A percentile compares a stretch with the other conserved stretches of the same genome.
phyloP scores from a whole-genome alignment of 75 land plant species.

The Selaginella tamariscina region DNA sequence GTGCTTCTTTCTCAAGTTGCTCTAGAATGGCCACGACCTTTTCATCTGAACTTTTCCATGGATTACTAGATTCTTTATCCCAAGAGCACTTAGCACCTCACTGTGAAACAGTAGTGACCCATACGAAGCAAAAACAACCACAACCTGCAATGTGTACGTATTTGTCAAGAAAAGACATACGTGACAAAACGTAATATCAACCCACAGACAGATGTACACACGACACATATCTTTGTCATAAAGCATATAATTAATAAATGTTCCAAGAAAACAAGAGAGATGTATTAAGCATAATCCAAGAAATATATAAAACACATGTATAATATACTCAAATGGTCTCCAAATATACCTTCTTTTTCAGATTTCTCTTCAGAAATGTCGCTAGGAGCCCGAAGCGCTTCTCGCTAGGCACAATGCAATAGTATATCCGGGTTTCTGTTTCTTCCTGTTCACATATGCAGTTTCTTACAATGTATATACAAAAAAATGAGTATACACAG shows the following conservation, averaged over 20 bases:
- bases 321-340: no score
- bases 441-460: no score
- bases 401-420: constrained; percentile 68
- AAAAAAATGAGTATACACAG: no score
- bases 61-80: constrained; percentile 69
- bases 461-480: no score
- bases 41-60: constrained; percentile 90
- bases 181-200: no score
- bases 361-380: constrained; percentile 72
- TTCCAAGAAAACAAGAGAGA: not conserved
- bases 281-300: no score
- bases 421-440: no score
- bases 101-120: constrained; percentile 29
- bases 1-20: constrained; percentile 76
- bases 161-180: no score
- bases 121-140: constrained; percentile 91
- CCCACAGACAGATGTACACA: not conserved
- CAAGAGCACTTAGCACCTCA: constrained; percentile 69
- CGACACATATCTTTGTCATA: not conserved
- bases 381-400: constrained; percentile 71
- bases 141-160: constrained; percentile 31
- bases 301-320: no score
- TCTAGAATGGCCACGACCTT: constrained; percentile 74
- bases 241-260: not conserved
- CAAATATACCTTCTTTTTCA: constrained; percentile 63